phyloP scores from a whole-genome alignment of 2,329 filamentous ascomycete species.

The Fusarium coicis region DNA sequence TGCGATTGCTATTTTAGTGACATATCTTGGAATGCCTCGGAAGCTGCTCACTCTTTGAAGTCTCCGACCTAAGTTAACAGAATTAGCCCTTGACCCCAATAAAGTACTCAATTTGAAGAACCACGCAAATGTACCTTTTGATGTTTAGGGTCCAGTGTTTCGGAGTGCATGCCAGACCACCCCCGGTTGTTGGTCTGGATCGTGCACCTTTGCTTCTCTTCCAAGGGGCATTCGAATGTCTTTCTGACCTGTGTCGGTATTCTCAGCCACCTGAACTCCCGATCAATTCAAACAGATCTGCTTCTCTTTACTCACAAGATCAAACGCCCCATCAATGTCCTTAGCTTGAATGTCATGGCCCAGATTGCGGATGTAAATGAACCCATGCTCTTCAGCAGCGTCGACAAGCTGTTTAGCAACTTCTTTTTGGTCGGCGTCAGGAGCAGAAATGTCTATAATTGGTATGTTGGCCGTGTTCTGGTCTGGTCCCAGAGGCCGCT shows the following conservation, averaged over 20 bases:
- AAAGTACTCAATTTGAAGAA: neutral
- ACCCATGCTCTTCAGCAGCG: constrained; percentile 85
- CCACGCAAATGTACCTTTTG: constrained; percentile 68
- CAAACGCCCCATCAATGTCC: constrained; percentile 78
- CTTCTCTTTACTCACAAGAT: constrained; percentile 64
- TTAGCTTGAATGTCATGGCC: constrained; percentile 73
- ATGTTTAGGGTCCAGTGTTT: constrained; percentile 85
- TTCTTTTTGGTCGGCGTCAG: constrained; percentile 59
- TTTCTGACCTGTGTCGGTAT: constrained; percentile 63
- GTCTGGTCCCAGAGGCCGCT: constrained; percentile 26
- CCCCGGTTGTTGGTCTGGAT: constrained; percentile 87
- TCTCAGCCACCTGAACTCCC: neutral
- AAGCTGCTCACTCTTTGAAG: constrained; percentile 78
- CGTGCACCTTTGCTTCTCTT: constrained; percentile 78
- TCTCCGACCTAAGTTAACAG: constrained; percentile 71
- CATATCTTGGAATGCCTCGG: neutral
- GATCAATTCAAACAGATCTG: neutral
- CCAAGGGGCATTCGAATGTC: constrained; percentile 75
- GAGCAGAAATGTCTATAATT: constrained; percentile 77
- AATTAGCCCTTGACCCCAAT: neutral
- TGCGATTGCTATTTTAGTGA: constrained; percentile 49
- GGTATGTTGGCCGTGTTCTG: constrained; percentile 68
- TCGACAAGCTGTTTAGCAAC: constrained; percentile 77
- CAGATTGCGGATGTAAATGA: constrained; percentile 86
- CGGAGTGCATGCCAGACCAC: constrained; percentile 88